phyloP scores from a whole-genome alignment of 148 eudicot species.

The Arctostaphylos glauca region DNA sequence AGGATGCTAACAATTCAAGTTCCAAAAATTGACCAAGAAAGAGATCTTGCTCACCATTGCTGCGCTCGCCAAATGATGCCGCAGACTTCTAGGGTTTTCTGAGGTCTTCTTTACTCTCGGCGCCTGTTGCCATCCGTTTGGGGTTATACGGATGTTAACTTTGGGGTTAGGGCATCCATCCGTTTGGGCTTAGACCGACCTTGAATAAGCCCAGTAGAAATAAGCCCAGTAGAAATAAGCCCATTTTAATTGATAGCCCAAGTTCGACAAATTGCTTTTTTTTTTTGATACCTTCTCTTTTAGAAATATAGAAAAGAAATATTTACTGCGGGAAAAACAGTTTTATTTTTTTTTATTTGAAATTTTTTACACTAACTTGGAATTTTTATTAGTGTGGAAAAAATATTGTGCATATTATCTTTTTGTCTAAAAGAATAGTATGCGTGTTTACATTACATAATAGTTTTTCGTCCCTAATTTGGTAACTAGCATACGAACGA shows the following conservation, averaged over 20 bases:
- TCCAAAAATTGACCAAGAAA: neutral
- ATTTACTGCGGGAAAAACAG: too few species aligned
- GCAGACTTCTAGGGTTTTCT: neutral
- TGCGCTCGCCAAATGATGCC: neutral
- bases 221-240: neutral
- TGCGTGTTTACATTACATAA: too few species aligned
- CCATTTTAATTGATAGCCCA: neutral
- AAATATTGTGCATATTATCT: too few species aligned
- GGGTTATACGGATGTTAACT: too few species aligned
- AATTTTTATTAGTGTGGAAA: too few species aligned
- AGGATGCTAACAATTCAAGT: neutral
- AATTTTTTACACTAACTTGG: too few species aligned
- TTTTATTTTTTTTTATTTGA: too few species aligned
- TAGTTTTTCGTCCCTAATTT: too few species aligned
- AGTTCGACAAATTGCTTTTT: neutral
- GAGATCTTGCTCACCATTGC: neutral
- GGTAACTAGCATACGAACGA: too few species aligned
- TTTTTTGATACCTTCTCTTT: too few species aligned
- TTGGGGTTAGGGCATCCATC: neutral
- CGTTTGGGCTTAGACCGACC: neutral
- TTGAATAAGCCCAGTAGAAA: neutral
- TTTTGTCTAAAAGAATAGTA: too few species aligned
- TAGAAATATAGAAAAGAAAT: too few species aligned
- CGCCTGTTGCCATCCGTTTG: neutral
- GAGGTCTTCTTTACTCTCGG: neutral